Evolutionary conservation across 805 yeast genomes (phyloP), one percentile per base, ranked within the genome.

Genomic region (Nakazawaea laoshanensis): DNA sequence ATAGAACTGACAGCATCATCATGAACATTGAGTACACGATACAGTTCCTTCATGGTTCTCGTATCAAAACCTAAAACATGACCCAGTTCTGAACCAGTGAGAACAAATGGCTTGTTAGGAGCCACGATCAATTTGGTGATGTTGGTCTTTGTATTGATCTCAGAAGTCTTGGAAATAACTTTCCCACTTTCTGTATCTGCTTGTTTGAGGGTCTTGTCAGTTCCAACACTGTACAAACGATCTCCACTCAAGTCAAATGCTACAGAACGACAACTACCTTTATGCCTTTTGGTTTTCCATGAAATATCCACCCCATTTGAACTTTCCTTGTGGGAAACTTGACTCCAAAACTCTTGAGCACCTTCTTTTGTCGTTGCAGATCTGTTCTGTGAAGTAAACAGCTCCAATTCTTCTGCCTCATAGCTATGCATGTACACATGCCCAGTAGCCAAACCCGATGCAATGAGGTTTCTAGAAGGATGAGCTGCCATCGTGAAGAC

Each of bases 221-320:
- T 69, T 1, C 97, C 97, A 13, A 77, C 74, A 1, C 94, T 67
- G 46, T 63, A 83, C 0, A 87, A 33, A 36, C 55, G 53, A 19
- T 67, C 66, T 3, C 86, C 86, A 2, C 68, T 61, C 23, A 75
- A 71, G 39, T 77, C 83, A 52, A 85, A 77, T 6, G 72, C 59
- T 2, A 84, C 59, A 4, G 81, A 72, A 27, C 98, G 61, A 39
- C 94, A 85, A 42, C 94, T 79, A 1, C 86, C 88, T 52, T 86
- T 87, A 50, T 89, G 97, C 50, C 97, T 70, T 47, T 74, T 83
- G 0, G 96, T 88, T 35, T 79, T 72, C 98, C 98, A 89, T 1
- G 55, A 36, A 18, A 67, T 47, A 4, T 56, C 49, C 4, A 64
- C 48, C 13, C 34, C 38, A 7, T 37, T n/a, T n/a, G n/a, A n/a